Evolutionary conservation across 1,284 basidiomycete species (phyloP).

Genomic region (Trichosporon faecale): DNA sequence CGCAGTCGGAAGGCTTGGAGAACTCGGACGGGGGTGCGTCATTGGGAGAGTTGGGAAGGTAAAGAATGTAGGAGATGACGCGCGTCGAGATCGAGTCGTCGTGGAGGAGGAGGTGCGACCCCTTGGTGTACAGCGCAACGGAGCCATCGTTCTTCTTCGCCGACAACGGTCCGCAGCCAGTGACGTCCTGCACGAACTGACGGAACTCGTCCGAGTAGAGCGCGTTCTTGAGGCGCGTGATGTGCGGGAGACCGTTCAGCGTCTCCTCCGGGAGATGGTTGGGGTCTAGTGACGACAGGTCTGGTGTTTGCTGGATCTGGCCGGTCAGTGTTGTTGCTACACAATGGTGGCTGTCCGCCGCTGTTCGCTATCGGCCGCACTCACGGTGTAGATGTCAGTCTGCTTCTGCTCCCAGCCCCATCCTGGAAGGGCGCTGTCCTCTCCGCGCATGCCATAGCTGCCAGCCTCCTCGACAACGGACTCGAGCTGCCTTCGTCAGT

Average conservation of each 20-base stretch:
- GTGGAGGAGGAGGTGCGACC: conserved; percentile 90
- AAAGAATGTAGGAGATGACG: conserved; percentile 93
- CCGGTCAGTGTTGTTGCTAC: background rate
- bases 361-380: conserved; percentile 22
- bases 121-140: conserved; percentile 83
- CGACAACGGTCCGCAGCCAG: conserved; percentile 86
- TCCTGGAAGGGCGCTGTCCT: conserved; percentile 48
- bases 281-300: conserved; percentile 83
- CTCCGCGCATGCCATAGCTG: conserved; percentile 48
- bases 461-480: conserved; percentile 61
- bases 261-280: conserved; percentile 58
- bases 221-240: conserved; percentile 80
- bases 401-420: conserved; percentile 89
- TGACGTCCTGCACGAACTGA: conserved; percentile 77
- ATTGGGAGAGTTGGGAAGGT: conserved; percentile 82
- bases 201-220: conserved; percentile 88
- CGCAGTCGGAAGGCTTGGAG: conserved; percentile 35
- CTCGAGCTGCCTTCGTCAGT: conserved; percentile 56
- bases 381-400: conserved; percentile 96
- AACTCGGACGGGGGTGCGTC: conserved; percentile 47
- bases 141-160: conserved; percentile 95
- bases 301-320: conserved; percentile 94
- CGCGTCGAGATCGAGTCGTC: conserved; percentile 97
- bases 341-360: background rate
- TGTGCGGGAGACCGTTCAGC: conserved; percentile 70